These are phyloP conservation scores for Wickerhamia fluorescens DNA, from an alignment of 805 yeast species.

Conservation along the genomic window DNA sequence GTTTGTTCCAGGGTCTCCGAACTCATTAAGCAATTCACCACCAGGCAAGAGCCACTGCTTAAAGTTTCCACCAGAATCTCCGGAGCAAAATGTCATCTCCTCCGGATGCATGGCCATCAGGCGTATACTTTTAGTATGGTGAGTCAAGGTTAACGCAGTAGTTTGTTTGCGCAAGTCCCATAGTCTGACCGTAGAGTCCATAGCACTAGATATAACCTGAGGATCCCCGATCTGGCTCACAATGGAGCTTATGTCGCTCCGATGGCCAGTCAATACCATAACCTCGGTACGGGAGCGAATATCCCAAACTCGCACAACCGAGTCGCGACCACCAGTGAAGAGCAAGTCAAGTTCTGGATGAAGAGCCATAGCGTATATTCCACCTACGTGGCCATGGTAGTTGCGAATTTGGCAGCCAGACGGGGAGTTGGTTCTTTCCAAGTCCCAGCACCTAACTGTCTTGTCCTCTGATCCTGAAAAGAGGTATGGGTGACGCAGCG, in stretches of 20 bases:
- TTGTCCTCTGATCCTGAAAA: slow-evolving; percentile 93
- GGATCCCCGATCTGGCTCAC: slow-evolving; percentile 69
- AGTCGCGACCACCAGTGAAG: slow-evolving; percentile 85
- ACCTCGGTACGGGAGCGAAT: slow-evolving; percentile 71
- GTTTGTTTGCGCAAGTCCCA: slow-evolving; percentile 88
- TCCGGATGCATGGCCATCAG: slow-evolving; percentile 61
- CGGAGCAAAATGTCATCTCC: slow-evolving; percentile 72
- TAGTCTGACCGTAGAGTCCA: slow-evolving; percentile 77
- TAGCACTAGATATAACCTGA: slow-evolving; percentile 75
- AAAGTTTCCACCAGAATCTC: slow-evolving; percentile 65
- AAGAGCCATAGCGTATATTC: slow-evolving; percentile 73
- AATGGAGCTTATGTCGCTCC: slow-evolving; percentile 65
- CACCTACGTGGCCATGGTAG: slow-evolving; percentile 91
- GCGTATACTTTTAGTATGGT: slow-evolving; percentile 78
- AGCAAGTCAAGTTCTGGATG: slow-evolving; percentile 84
- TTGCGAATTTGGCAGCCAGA: slow-evolving; percentile 56
- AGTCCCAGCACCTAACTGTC: slow-evolving; percentile 91
- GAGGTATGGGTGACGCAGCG: slow-evolving; percentile 75
- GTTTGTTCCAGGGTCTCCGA: slow-evolving; percentile 40
- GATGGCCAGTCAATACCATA: slow-evolving; percentile 77
- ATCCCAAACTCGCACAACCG: slow-evolving; percentile 89
- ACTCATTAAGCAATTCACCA: slow-evolving; percentile 57
- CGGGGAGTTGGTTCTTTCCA: slow-evolving; percentile 68
- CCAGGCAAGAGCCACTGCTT: slow-evolving; percentile 80
- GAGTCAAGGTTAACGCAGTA: slow-evolving; percentile 66